Conservation (phyloP, 73 alveolate genomes). For the Uronychia binucleata region DNA sequence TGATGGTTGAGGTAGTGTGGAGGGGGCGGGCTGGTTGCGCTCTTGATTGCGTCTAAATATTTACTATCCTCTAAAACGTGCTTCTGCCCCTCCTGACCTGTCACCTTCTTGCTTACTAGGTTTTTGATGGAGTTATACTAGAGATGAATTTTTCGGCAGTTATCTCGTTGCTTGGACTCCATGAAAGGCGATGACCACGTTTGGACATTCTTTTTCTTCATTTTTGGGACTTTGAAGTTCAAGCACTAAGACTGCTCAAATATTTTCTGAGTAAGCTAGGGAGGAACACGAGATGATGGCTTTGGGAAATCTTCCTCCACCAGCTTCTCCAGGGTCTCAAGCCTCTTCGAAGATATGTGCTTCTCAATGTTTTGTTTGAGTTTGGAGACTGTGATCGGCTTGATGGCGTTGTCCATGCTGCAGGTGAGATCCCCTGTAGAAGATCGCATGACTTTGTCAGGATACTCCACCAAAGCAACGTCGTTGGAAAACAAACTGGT, state of each 20-base stretch:
- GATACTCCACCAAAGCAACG: no score
- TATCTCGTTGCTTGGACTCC: background rate
- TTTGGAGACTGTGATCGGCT: background rate
- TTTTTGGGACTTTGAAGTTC: background rate
- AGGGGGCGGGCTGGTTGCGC: no score
- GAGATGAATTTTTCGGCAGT: background rate
- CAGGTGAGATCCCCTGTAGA: no score
- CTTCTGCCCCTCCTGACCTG: background rate
- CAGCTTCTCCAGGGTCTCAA: background rate
- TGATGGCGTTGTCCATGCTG: background rate
- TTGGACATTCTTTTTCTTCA: background rate
- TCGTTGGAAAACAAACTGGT: no score
- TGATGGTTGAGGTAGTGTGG: no score
- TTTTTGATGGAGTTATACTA: no score
- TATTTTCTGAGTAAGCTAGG: background rate
- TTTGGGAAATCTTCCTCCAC: background rate
- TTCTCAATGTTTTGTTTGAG: background rate
- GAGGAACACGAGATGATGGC: background rate
- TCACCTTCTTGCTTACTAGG: background rate
- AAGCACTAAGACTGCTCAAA: background rate
- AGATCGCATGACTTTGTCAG: no score
- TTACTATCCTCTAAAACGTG: background rate
- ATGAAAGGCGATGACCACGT: background rate
- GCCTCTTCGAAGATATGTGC: background rate
- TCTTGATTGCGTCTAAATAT: background rate